These are phyloP conservation scores for Micromonas pusilla DNA, from an alignment of 139 green algal genomes.

Conservation along the genomic window DNA sequence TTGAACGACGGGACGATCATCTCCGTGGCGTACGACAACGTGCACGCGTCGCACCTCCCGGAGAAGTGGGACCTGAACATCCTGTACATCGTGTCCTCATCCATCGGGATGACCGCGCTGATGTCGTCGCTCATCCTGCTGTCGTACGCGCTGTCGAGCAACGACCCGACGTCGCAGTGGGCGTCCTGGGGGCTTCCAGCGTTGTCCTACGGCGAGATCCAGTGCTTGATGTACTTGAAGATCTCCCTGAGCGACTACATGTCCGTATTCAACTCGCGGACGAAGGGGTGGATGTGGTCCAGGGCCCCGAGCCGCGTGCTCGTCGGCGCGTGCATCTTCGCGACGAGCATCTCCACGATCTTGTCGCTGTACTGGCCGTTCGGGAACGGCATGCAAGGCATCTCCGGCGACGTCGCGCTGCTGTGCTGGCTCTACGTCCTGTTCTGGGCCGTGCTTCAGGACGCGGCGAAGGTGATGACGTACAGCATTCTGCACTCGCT, in stretches of 20 bases:
- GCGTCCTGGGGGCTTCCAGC: slow-evolving; percentile 40
- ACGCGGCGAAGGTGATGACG: slow-evolving; percentile 51
- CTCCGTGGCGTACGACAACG: slow-evolving; percentile 75
- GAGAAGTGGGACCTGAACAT: slow-evolving; percentile 65
- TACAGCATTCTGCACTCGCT: slow-evolving; percentile 22
- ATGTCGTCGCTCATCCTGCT: slow-evolving; percentile 70
- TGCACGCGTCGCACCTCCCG: slow-evolving; percentile 56
- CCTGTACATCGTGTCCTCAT: slow-evolving; percentile 52
- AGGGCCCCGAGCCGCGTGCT: slow-evolving; percentile 40
- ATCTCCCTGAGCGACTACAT: slow-evolving; percentile 73
- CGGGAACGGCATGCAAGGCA: slow-evolving; percentile 42
- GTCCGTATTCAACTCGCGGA: slow-evolving; percentile 69
- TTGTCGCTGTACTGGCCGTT: slow-evolving; percentile 62
- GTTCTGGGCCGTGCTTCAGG: slow-evolving; percentile 71
- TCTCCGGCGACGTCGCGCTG: slow-evolving; percentile 42
- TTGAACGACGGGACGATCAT: slow-evolving; percentile 86
- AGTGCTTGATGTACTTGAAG: slow-evolving; percentile 77
- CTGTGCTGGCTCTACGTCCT: slow-evolving; percentile 79
- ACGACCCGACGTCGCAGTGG: slow-evolving; percentile 38
- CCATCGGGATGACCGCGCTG: slow-evolving; percentile 63
- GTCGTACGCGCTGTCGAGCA: slow-evolving; percentile 53
- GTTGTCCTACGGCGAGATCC: slow-evolving; percentile 58
- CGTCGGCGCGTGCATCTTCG: slow-evolving; percentile 37
- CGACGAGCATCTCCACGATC: slow-evolving; percentile 59
- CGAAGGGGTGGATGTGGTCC: slow-evolving; percentile 62